These are phyloP conservation scores for Dothistroma septosporum DNA, from an alignment of 2,329 filamentous ascomycete genomes.

Conservation along the genomic window DNA sequence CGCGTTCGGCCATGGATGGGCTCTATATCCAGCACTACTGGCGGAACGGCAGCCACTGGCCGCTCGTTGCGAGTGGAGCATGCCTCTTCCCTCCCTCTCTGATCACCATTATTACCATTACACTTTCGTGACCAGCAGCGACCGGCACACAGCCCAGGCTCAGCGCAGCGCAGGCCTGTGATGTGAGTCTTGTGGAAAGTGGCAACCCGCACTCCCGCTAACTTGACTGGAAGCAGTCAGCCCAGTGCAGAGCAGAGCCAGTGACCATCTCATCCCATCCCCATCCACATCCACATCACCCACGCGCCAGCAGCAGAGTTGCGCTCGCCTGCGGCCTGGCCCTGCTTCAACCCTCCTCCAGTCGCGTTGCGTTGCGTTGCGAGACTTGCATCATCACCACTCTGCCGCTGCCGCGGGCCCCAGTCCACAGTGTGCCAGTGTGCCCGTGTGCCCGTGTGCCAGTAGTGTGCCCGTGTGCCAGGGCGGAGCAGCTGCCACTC, in stretches of 20 bases:
- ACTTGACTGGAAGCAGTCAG: not conserved
- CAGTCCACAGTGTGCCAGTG: not conserved
- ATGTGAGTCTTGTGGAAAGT: not conserved
- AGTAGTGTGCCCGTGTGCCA: too few species aligned
- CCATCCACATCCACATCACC: not conserved
- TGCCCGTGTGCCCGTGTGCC: too few species aligned
- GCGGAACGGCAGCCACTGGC: not conserved
- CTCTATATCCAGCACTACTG: not conserved
- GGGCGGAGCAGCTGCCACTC: not conserved
- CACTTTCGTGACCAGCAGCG: constrained; percentile 1
- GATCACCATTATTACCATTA: too few species aligned
- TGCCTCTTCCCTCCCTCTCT: not conserved
- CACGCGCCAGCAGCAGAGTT: not conserved
- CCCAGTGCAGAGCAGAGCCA: not conserved
- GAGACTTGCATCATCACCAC: too few species aligned
- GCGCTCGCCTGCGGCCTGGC: not conserved
- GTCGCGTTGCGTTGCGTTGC: not conserved
- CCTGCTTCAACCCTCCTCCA: not conserved
- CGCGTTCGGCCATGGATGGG: not conserved
- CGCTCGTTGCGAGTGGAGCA: not conserved
- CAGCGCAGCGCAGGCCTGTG: not conserved
- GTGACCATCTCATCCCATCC: not conserved
- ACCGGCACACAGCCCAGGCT: not conserved
- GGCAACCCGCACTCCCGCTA: not conserved
- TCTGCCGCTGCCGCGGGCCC: not conserved